phyloP scores from a whole-genome alignment of 2,329 filamentous ascomycete species.

The Cordyceps pruinosa region DNA sequence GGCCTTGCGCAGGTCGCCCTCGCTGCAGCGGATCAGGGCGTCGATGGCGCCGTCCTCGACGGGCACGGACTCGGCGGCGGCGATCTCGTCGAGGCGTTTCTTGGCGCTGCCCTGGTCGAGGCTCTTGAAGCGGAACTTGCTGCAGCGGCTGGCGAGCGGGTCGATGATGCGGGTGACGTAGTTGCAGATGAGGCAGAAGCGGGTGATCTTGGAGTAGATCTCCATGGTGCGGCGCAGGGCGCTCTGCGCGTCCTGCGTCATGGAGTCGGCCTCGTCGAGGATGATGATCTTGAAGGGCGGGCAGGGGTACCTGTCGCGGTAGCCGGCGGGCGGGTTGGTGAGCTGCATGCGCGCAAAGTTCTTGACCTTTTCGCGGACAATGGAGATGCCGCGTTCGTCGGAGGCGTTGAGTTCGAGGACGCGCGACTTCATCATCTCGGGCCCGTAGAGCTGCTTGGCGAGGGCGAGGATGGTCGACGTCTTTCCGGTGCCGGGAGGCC shows the following conservation, averaged over 20 bases:
- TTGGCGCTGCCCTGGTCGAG: conserved; percentile 81
- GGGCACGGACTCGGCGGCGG: conserved; percentile 65
- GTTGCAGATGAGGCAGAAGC: conserved; percentile 97
- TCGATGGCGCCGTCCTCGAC: conserved; percentile 76
- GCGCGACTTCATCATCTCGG: conserved; percentile 82
- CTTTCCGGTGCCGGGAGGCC: conserved; percentile 94
- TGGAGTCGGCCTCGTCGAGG: conserved; percentile 94
- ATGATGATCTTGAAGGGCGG: conserved; percentile 99
- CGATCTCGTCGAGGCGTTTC: conserved; percentile 74
- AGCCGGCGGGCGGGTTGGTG: conserved; percentile 66
- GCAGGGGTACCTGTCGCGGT: conserved; percentile 73
- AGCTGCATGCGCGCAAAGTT: conserved; percentile 95
- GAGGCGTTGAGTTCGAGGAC: conserved; percentile 99
- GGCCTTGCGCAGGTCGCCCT: conserved; percentile 91
- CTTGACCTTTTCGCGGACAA: conserved; percentile 97
- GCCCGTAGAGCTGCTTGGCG: conserved; percentile 94
- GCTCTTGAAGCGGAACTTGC: conserved; percentile 97
- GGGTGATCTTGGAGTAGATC: conserved; percentile 90
- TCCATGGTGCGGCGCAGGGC: conserved; percentile 96
- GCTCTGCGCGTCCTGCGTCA: conserved; percentile 97
- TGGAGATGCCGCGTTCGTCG: conserved; percentile 94
- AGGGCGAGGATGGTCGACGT: conserved; percentile 96
- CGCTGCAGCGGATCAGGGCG: conserved; percentile 76
- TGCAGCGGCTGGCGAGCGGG: conserved; percentile 84
- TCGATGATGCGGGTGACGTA: conserved; percentile 98